phyloP scores from a whole-genome alignment of 2,329 filamentous ascomycete species.

The Sarocladiaceae sp. region DNA sequence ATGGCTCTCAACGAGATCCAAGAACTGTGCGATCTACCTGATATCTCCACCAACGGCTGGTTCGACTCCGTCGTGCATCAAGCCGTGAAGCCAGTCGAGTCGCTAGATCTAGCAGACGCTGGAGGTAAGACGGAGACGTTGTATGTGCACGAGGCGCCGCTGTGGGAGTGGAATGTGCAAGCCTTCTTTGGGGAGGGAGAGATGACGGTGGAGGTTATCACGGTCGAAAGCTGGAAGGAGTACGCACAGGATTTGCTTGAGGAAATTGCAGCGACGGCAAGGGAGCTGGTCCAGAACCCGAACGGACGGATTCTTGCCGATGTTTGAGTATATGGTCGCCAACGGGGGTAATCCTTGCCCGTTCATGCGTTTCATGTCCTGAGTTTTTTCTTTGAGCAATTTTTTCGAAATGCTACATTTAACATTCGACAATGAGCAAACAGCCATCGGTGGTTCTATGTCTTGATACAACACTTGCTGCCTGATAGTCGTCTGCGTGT shows the following conservation, averaged over 20 bases:
- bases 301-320: slow-evolving; percentile 16
- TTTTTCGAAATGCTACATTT: too few relatives aligned
- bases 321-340: neutral
- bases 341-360: neutral
- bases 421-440: too few relatives aligned
- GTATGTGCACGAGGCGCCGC: slow-evolving; percentile 51
- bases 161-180: slow-evolving; percentile 55
- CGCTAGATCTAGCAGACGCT: slow-evolving; percentile 33
- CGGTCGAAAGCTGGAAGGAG: slow-evolving; percentile 47
- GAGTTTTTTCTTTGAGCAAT: too few relatives aligned
- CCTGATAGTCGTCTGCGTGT: too few relatives aligned
- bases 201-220: slow-evolving; percentile 53
- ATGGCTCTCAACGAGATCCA: slow-evolving; percentile 50
- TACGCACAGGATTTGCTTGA: slow-evolving; percentile 45
- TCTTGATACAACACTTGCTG: too few relatives aligned
- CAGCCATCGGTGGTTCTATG: too few relatives aligned
- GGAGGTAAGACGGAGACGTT: slow-evolving; percentile 47
- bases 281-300: slow-evolving; percentile 30
- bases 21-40: slow-evolving; percentile 26
- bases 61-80: slow-evolving; percentile 55
- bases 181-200: slow-evolving; percentile 45
- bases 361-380: neutral
- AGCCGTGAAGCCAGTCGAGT: slow-evolving; percentile 56
- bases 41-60: slow-evolving; percentile 26
- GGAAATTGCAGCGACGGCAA: slow-evolving; percentile 38